Conservation (phyloP, 768 basidiomycete species). For the Russula compacta region DNA sequence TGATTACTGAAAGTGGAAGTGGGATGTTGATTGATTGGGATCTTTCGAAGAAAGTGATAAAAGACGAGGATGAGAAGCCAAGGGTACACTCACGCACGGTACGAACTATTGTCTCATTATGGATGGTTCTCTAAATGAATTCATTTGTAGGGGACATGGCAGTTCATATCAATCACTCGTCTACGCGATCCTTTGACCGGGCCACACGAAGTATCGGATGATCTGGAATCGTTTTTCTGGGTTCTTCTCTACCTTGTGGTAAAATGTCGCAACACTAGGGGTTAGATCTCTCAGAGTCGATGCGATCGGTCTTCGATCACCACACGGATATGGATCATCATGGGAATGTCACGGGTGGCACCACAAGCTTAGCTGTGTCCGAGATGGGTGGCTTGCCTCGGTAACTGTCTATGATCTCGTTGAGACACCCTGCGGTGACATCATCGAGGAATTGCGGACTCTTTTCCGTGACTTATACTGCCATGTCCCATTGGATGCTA, state of each 20-base stretch:
- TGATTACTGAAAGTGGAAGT: neutral
- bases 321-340: neutral
- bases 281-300: neutral
- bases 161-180: constrained; percentile 10
- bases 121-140: neutral
- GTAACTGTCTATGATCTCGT: too few relatives aligned
- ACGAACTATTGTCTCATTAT: neutral
- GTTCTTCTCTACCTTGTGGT: constrained; percentile 4
- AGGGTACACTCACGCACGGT: neutral
- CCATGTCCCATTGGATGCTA: too few relatives aligned
- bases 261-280: neutral
- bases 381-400: too few relatives aligned
- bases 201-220: constrained; percentile 10
- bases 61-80: neutral
- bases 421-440: neutral
- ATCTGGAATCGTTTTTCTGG: constrained; percentile 18
- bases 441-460: neutral
- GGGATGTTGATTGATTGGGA: constrained; percentile 5
- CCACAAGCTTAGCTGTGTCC: neutral
- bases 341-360: neutral
- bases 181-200: neutral
- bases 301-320: neutral
- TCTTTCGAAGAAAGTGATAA: neutral
- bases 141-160: constrained; percentile 17
- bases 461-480: neutral